phyloP scores from a whole-genome alignment of 2,329 filamentous ascomycete species.

The Epicoccum sorghinum region DNA sequence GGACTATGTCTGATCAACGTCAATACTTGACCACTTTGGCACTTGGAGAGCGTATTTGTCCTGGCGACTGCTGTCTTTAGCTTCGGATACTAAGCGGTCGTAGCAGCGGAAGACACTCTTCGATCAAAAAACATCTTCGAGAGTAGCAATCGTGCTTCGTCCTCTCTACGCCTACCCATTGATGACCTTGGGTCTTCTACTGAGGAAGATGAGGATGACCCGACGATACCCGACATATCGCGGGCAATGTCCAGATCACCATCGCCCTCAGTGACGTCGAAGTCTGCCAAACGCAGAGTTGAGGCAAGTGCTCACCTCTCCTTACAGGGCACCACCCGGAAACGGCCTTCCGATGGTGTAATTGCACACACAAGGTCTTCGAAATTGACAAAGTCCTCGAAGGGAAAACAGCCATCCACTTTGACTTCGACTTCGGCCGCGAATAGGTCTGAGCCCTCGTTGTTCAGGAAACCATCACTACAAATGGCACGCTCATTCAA shows the following conservation, averaged over 20 bases:
- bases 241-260: conserved; percentile 15
- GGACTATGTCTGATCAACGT: too few relatives aligned
- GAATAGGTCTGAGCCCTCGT: not conserved
- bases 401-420: conserved; percentile 31
- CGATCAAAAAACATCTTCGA: conserved; percentile 1
- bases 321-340: conserved; percentile 21
- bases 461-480: conserved; percentile 34
- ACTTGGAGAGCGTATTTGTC: too few relatives aligned
- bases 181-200: conserved; percentile 36
- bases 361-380: conserved; percentile 25
- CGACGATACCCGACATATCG: conserved; percentile 30
- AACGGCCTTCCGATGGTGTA: conserved; percentile 30
- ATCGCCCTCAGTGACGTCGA: conserved; percentile 19
- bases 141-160: not conserved
- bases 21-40: not conserved
- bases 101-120: not conserved
- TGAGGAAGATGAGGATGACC: conserved; percentile 38
- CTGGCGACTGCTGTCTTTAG: not conserved
- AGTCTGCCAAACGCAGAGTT: conserved; percentile 25
- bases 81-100: not conserved
- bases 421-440: not conserved
- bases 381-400: conserved; percentile 36
- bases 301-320: conserved; percentile 36
- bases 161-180: not conserved
- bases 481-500: conserved; percentile 30